A percentile compares a stretch with the other conserved stretches of the same genome.
Conservation (phyloP, 106 monocot genomes). For the Dendrobium officinale region DNA sequence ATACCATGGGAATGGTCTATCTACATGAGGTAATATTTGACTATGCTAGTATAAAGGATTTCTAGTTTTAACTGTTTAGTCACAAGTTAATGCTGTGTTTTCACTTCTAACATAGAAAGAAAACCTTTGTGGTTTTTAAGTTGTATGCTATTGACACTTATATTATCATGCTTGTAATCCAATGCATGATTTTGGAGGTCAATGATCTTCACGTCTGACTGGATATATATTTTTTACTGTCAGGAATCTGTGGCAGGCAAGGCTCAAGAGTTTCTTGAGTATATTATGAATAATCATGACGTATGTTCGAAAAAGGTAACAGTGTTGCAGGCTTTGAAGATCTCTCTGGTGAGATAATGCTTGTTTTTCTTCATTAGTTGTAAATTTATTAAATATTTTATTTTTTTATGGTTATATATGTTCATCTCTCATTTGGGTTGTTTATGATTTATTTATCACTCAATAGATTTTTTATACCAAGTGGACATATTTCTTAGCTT, state of each 20-base stretch:
- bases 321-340: conserved; percentile 67
- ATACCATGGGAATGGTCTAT: too few species aligned
- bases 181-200: not conserved
- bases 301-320: conserved; percentile 46
- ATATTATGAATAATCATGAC: conserved; percentile 66
- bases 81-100: not conserved
- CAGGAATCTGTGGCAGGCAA: conserved; percentile 44
- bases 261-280: conserved; percentile 48
- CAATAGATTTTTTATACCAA: not conserved
- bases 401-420: not conserved
- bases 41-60: not conserved
- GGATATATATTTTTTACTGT: not conserved
- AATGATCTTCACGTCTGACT: not conserved
- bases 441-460: not conserved
- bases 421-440: not conserved
- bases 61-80: not conserved
- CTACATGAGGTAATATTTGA: not conserved
- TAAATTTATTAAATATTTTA: not conserved
- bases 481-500: not conserved
- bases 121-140: too few species aligned
- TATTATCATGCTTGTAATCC: not conserved
- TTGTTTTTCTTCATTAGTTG: not conserved
- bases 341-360: conserved; percentile 56
- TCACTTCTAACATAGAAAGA: too few species aligned
- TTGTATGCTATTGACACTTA: too few species aligned